Conservation (phyloP, 495 filamentous ascomycete species). For the Neurospora discreta region DNA sequence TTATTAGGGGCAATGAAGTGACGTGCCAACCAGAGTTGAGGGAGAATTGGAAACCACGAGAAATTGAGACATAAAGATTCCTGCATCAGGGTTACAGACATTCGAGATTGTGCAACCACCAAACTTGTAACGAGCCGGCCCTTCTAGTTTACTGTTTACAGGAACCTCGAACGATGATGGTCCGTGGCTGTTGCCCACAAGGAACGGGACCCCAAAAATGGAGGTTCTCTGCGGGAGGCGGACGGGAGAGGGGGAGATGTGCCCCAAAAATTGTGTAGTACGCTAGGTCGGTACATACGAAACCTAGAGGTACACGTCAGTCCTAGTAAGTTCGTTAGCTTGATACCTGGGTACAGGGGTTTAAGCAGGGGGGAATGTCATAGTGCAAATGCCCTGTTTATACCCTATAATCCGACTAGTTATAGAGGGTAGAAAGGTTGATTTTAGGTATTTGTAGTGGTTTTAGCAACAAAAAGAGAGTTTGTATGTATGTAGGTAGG, state of each 20-base stretch:
- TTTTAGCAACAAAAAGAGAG: no score
- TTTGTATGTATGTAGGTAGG: no score
- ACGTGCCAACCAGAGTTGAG: neutral
- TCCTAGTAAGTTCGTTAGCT: no score
- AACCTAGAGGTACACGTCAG: no score
- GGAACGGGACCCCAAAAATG: neutral
- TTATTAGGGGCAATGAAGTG: neutral
- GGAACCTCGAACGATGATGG: neutral
- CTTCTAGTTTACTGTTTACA: neutral
- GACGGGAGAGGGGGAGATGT: neutral
- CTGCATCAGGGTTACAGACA: neutral
- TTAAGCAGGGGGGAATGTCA: no score
- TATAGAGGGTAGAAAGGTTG: no score
- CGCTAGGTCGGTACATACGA: no score
- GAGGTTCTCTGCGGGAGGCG: neutral
- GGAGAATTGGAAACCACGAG: neutral
- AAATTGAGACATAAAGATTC: neutral
- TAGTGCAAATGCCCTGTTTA: no score
- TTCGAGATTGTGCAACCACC: neutral
- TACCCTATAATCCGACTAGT: no score
- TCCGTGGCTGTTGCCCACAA: neutral
- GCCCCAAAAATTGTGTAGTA: neutral
- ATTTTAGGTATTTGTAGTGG: no score
- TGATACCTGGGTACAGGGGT: no score
- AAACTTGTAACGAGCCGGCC: neutral